Evolutionary conservation across 345 rosid genomes (phyloP).

Genomic region (Linum trigynum): DNA sequence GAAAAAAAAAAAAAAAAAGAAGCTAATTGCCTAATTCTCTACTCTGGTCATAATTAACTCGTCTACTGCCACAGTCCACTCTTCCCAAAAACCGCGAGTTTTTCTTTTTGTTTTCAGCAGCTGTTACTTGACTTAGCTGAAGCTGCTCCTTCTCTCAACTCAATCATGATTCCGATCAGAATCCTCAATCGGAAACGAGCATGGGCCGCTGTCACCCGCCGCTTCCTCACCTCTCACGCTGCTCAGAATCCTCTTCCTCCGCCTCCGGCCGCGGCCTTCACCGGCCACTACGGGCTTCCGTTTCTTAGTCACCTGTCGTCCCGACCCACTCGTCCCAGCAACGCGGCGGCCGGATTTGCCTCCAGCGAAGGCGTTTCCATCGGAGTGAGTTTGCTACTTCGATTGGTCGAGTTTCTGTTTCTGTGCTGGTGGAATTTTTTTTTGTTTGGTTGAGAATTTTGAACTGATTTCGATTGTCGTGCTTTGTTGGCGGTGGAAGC

Average conservation of each 20-base stretch:
- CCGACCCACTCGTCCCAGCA: background rate
- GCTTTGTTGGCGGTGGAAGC: conserved; percentile 10
- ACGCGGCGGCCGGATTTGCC: conserved; percentile 1
- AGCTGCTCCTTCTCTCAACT: background rate
- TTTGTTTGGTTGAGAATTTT: background rate
- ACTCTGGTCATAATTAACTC: too few species aligned
- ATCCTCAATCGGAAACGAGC: conserved; percentile 18
- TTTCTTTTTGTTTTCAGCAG: too few species aligned
- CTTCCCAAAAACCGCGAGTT: background rate
- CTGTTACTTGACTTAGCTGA: background rate
- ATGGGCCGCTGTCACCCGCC: conserved; percentile 12
- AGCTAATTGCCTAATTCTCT: too few species aligned
- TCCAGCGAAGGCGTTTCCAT: background rate
- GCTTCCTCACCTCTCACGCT: conserved; percentile 13
- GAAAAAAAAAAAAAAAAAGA: too few species aligned
- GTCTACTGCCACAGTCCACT: too few species aligned
- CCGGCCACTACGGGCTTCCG: conserved; percentile 1
- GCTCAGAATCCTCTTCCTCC: conserved; percentile 2
- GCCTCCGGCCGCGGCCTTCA: background rate
- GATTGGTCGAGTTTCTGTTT: background rate
- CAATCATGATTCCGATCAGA: conserved; percentile 26
- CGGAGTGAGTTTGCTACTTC: conserved; percentile 23
- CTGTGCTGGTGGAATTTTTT: too few species aligned
- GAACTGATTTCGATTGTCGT: background rate
- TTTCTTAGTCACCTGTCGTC: background rate